Base-by-base conservation (phyloP, 805 yeast genomes). In the Pichia pseudocactophila region DNA sequence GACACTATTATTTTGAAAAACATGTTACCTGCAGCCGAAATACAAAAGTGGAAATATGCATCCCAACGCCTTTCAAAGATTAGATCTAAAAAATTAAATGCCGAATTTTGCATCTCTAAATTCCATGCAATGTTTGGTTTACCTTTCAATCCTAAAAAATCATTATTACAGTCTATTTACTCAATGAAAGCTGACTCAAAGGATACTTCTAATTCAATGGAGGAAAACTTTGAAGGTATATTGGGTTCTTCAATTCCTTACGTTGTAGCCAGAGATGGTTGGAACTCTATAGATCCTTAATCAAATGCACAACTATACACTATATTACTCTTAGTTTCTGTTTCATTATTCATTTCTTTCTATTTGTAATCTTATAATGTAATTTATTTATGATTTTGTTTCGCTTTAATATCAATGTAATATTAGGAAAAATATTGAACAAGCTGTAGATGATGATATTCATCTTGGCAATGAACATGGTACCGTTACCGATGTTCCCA, bases 171-270 rank as follows among this genome's bases (percentile, higher is more conserved):
- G 30, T 49, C 55, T 3, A 51, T 52, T 20, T 53, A 51, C 38
- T 49, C 44, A 28, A 26, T 51, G 10, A 48, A 54, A 32, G 16
- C 25, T 22, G 25, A 22, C 8, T 22, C 25, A 8, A 22, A 44
- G 25, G 39, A 48, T 19, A 34, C 36, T 19, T 16, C 36, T 10
- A 41, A 39, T 25, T 30, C 25, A 20, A 17, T 38, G 7, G 47
- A 40, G 13, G 40, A 36, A n/a, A 58, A 53, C 30, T 42, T 46
- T n/a, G 65, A 61, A 43, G 65, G 65, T 1, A 36, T 56, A 17
- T 38, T 58, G 9, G 65, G 65, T 4, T 59, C 62, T 32, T 59
- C 64, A 1, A 30, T 61, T 25, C 61, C 64, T 4, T 61, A 61
- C 30, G 49, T 61, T 13, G 50, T 58, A 6, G 50, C 51, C 22